Evolutionary conservation across 441 rosid genomes (phyloP), one percentile per base, ranked within the genome.

Genomic region (Gossypium armourianum): DNA sequence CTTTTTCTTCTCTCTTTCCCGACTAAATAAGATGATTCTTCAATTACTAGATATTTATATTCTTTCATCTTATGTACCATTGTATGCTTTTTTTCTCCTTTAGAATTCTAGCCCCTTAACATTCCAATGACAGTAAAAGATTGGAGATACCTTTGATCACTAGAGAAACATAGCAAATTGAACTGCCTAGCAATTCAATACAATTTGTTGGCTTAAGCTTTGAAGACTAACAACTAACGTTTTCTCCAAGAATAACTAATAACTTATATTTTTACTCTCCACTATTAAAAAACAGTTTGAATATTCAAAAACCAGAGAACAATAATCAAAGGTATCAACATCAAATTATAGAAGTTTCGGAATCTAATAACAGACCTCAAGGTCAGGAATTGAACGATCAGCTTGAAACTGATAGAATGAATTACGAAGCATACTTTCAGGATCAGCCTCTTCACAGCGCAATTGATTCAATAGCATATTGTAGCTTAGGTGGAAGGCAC

Each of bases 391-490:
- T 49, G 93, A 85, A 72, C 88, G 96, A 71, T 94, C 97, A 45
- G 97, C 94, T 85, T 94, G 99, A 78, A 94, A 94, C 82, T 94
- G 99, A 81, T 86, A 94, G 84, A 94, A 92, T 4, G 99, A 94
- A 81, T 94, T 86, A 32, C 97, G 92, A 29, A 94, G 90, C 86
- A 94, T 85, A 82, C 89, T 92, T 84, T 94, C 97, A 75, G 97
- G 97, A 84, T 92, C 82, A 57, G 96, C 96, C 53, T 92, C 97
- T 88, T 92, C 99, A 83, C 85, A 83, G 20, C 97, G 87, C 83
- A 92, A 69, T 86, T 94, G 99, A 84, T 94, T 94, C 81, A 94
- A 82, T 78, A 94, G 96, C 97, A 92, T 94, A 83, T 94, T 94
- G 86, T 94, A 92, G 84, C 93, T 94, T 74, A 94, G 81, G 86